These are phyloP conservation scores for Rhizopogon roseolus DNA, from an alignment of 768 basidiomycete species.

Conservation along the genomic window DNA sequence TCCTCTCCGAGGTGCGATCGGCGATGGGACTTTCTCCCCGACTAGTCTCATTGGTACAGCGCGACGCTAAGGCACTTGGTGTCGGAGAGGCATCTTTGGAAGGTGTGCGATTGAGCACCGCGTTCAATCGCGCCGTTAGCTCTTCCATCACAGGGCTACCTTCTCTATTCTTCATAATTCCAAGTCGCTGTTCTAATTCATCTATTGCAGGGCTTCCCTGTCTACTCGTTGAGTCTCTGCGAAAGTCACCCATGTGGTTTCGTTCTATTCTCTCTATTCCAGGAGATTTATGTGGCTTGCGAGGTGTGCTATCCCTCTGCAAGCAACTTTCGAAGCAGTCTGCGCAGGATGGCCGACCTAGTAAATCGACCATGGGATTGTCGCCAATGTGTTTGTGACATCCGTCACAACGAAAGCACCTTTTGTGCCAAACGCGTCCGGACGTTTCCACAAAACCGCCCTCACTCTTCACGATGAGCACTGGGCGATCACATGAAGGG, in stretches of 20 bases:
- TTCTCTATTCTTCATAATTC: constrained; percentile 49
- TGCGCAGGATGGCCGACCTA: constrained; percentile 73
- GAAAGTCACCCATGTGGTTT: constrained; percentile 43
- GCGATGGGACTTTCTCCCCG: constrained; percentile 19
- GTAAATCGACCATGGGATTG: constrained; percentile 76
- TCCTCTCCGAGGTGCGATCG: constrained; percentile 18
- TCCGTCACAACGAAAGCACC: constrained; percentile 71
- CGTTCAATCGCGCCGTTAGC: constrained; percentile 39
- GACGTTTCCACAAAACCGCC: constrained; percentile 73
- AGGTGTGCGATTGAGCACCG: constrained; percentile 32
- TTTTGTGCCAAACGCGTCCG: constrained; percentile 75
- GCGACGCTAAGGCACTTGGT: constrained; percentile 15
- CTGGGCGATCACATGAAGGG: constrained; percentile 60
- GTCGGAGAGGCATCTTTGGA: constrained; percentile 21
- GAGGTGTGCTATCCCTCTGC: constrained; percentile 42
- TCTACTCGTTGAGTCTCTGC: constrained; percentile 35
- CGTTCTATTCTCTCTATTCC: constrained; percentile 19
- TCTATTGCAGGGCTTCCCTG: constrained; percentile 60
- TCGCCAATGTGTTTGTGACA: constrained; percentile 73
- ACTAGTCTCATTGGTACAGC: constrained; percentile 12
- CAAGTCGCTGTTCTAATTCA: constrained; percentile 58
- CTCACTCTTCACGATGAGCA: constrained; percentile 70
- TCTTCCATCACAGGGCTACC: constrained; percentile 52
- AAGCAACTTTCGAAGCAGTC: constrained; percentile 81
- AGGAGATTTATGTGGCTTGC: constrained; percentile 33